Evolutionary conservation across 495 filamentous ascomycete genomes (phyloP).

Genomic region (Thermothielavioides terrestris): DNA sequence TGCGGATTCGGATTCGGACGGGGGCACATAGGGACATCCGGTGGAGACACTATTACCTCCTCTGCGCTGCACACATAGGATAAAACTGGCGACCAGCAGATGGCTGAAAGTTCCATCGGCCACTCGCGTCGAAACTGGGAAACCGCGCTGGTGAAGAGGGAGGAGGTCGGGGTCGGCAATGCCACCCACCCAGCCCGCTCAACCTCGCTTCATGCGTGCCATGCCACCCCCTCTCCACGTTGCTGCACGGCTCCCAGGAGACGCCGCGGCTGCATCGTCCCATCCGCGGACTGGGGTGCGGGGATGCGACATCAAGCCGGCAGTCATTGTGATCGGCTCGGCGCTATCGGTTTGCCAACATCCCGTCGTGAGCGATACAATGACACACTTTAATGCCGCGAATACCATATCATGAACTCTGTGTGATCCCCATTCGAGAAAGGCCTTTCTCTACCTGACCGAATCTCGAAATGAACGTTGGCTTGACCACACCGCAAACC

Average conservation of each 20-base stretch:
- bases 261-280: not conserved
- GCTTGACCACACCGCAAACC: too few relatives aligned
- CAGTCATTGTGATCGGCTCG: too few relatives aligned
- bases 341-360: not conserved
- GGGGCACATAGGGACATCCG: slow-evolving; percentile 1
- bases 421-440: too few relatives aligned
- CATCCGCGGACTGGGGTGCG: slow-evolving; percentile 1
- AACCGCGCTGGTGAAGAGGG: not conserved
- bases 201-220: not conserved
- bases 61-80: too few relatives aligned
- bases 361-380: not conserved
- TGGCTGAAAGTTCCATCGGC: too few relatives aligned
- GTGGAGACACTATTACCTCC: slow-evolving; percentile 13
- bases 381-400: not conserved
- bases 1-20: slow-evolving; percentile 52
- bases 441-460: too few relatives aligned
- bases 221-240: not conserved
- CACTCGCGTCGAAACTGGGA: not conserved
- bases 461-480: too few relatives aligned
- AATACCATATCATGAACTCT: too few relatives aligned
- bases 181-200: not conserved
- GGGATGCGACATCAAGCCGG: not conserved
- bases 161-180: not conserved
- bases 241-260: not conserved
- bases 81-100: too few relatives aligned